Evolutionary conservation across 306 rosid species (phyloP), one percentile per base, ranked within the genome.

Genomic region (Citrullus colocynthis): DNA sequence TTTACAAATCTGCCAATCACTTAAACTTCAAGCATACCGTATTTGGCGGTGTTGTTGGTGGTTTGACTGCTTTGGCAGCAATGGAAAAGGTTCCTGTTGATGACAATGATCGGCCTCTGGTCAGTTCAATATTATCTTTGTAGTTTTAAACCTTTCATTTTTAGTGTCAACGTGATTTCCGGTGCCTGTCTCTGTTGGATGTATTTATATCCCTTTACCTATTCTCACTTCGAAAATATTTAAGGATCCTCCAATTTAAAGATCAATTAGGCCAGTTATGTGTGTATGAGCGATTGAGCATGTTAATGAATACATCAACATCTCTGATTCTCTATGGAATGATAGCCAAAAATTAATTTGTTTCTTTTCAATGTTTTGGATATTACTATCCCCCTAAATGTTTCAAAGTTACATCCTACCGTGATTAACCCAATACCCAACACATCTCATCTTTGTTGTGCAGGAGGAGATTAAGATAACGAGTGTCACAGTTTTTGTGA

Each of bases 381-480:
- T 28, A 72, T 49, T 45, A 49, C 21, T 72, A 15, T 49, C 59
- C 39, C 56, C 42, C 42, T 72, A 28, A 59, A 30, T 30, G 9
- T 15, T 48, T 49, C 60, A 49, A 30, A 28, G 39, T 72, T 48
- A 28, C 24, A 28, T 45, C 60, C 44, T 28, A 16, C 41, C 41
- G 11, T 48, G 24, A 48, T 71, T 16, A 45, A 55, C 59, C 59
- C 59, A 55, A 0, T 10, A 32, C 57, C 36, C 20, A 71, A 24
- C 37, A 49, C 21, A 72, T 49, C 41, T 71, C n/a, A 71, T 71
- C 60, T 49, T 74, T 64, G 57, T 69, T 62, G 75, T 82, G 83
- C 88, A 96, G 99, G 99, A 96, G 80, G 99, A 96, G 80, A 91
- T 95, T 84, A 92, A 96, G 88, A 92, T 96, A 81, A 91, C 88